Evolutionary conservation across 306 rosid species (phyloP).

Genomic region (Arachis hypogaea): DNA sequence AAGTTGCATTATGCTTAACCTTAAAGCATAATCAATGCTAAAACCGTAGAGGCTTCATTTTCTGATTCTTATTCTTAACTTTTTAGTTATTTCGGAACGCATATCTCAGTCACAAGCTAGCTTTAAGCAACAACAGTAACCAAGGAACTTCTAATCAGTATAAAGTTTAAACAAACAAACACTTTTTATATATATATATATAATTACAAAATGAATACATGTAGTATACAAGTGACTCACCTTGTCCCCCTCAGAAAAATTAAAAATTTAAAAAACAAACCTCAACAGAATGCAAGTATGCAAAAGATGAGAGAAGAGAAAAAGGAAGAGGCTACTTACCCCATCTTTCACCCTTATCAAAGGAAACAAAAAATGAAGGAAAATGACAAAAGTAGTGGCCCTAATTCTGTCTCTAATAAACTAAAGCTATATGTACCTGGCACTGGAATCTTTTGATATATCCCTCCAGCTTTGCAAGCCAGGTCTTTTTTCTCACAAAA

Average conservation of each 20-base stretch:
- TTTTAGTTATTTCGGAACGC: neutral
- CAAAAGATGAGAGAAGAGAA: constrained; percentile 48
- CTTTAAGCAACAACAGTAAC: constrained; percentile 1
- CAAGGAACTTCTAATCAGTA: constrained; percentile 32
- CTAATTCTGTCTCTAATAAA: constrained; percentile 60
- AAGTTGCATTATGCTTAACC: constrained; percentile 52
- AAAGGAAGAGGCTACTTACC: constrained; percentile 62
- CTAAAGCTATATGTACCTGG: constrained; percentile 66
- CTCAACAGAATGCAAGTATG: constrained; percentile 59
- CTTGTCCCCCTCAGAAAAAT: constrained; percentile 45
- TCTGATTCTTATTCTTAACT: neutral
- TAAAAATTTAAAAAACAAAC: constrained; percentile 48
- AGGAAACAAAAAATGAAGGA: neutral
- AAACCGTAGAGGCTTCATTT: constrained; percentile 35
- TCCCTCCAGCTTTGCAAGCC: constrained; percentile 79
- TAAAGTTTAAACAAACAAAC: constrained; percentile 68
- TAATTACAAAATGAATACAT: constrained; percentile 73
- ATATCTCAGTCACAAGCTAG: constrained; percentile 12
- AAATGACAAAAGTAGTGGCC: constrained; percentile 54
- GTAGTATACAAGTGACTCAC: constrained; percentile 75
- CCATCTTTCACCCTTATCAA: constrained; percentile 46
- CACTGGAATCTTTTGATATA: constrained; percentile 69
- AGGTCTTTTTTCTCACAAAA: constrained; percentile 55
- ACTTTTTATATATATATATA: constrained; percentile 46
- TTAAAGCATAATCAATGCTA: constrained; percentile 49